Percentiles rank a stretch among this genome's conserved stretches.
Conservation (phyloP, 2,329 filamentous ascomycete genomes). For the Arthrinium phaeospermum region DNA sequence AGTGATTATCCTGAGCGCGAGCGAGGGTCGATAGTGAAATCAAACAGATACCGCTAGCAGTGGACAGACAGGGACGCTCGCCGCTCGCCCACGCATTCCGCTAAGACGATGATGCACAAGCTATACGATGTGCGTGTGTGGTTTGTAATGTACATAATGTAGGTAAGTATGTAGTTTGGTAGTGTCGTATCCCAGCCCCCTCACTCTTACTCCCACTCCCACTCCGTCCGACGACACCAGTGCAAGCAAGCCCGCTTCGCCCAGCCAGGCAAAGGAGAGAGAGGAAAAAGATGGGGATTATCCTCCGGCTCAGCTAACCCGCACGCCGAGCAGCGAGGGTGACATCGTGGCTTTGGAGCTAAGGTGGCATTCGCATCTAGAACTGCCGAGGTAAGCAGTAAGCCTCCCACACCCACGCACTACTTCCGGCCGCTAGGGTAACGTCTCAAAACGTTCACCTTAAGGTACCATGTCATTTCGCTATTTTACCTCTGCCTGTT, state of each 20-base stretch:
- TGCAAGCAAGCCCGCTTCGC: not conserved
- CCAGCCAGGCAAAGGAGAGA: not conserved
- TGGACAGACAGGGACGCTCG: not conserved
- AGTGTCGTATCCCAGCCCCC: conserved; percentile 6
- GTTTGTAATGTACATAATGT: not conserved
- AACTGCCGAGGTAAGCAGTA: conserved; percentile 13
- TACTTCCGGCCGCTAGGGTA: not conserved
- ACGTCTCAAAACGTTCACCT: conserved; percentile 12
- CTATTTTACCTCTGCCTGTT: not conserved
- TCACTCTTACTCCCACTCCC: not conserved
- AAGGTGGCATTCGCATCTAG: conserved; percentile 15
- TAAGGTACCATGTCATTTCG: conserved; percentile 5
- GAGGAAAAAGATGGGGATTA: conserved; percentile 3
- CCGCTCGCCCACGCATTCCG: not conserved
- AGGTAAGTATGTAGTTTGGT: not conserved
- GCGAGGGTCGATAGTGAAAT: not conserved
- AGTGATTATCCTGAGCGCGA: not conserved
- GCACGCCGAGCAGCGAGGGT: conserved; percentile 9
- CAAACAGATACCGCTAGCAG: not conserved
- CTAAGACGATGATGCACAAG: conserved; percentile 6
- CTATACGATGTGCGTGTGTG: not conserved
- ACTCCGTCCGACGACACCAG: not conserved
- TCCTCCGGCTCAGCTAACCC: conserved; percentile 15
- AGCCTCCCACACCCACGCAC: not conserved
- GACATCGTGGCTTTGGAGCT: conserved; percentile 14